These are phyloP conservation scores for Carpinus fangiana DNA, from an alignment of 306 rosid species.

Conservation along the genomic window DNA sequence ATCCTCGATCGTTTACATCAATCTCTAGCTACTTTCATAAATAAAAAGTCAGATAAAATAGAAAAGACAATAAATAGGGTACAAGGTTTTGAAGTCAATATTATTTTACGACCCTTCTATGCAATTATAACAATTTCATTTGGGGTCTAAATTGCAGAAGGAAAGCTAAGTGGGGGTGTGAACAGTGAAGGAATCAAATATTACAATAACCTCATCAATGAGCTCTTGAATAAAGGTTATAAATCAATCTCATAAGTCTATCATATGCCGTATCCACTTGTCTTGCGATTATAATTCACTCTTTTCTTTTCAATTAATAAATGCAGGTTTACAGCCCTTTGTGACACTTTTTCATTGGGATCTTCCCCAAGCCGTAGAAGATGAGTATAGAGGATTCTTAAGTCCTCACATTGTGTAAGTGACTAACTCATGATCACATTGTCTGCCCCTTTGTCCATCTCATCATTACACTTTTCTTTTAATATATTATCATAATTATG, in stretches of 20 bases:
- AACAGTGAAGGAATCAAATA: conserved; percentile 53
- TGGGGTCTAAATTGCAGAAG: conserved; percentile 26
- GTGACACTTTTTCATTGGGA: conserved; percentile 58
- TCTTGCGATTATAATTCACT: not conserved
- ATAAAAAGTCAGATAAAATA: too few species aligned
- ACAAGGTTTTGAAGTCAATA: too few species aligned
- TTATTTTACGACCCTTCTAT: not conserved
- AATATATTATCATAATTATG: too few species aligned
- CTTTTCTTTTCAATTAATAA: not conserved
- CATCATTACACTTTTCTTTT: too few species aligned
- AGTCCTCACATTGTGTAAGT: conserved; percentile 53
- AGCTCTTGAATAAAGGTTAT: too few species aligned
- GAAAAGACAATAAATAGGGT: too few species aligned
- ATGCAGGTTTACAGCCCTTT: conserved; percentile 42
- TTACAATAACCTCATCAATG: conserved; percentile 47
- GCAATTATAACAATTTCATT: too few species aligned
- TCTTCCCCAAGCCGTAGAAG: conserved; percentile 43
- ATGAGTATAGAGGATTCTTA: conserved; percentile 55
- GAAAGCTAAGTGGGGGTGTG: conserved; percentile 54
- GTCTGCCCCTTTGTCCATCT: too few species aligned
- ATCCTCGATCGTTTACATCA: not conserved
- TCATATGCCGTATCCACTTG: not conserved
- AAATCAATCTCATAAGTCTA: not conserved
- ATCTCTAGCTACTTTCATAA: not conserved
- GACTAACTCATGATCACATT: not conserved